Conservation (phyloP, 2,329 filamentous ascomycete species). For the Nothopassalora personata region DNA sequence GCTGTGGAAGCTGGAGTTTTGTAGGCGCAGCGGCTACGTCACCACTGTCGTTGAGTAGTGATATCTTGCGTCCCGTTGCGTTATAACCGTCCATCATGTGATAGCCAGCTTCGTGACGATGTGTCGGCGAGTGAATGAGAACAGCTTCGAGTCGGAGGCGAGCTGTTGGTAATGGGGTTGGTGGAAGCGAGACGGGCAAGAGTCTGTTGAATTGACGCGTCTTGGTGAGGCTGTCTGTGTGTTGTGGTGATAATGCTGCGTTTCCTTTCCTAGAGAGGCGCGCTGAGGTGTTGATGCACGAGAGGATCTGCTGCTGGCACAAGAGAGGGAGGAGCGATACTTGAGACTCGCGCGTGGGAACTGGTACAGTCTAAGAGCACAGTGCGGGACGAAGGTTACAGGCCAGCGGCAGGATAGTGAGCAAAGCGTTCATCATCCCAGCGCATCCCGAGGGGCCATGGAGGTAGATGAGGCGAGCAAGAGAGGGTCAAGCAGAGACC, state of each 20-base stretch:
- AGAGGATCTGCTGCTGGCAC: neutral
- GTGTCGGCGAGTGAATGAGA: slow-evolving; percentile 4
- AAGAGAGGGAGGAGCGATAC: neutral
- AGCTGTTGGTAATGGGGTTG: slow-evolving; percentile 1
- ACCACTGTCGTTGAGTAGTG: slow-evolving; percentile 46
- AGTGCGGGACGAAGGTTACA: slow-evolving; percentile 16
- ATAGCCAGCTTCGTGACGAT: slow-evolving; percentile 23
- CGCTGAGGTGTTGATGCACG: neutral
- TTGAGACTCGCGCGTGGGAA: neutral
- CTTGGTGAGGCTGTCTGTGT: neutral
- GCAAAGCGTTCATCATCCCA: slow-evolving; percentile 16
- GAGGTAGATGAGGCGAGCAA: slow-evolving; percentile 1
- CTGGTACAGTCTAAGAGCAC: neutral
- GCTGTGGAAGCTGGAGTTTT: slow-evolving; percentile 24
- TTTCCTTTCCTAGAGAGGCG: neutral
- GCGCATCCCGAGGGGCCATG: slow-evolving; percentile 13
- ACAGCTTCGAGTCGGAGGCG: slow-evolving; percentile 2
- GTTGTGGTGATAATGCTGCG: neutral
- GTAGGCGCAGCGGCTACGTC: slow-evolving; percentile 22
- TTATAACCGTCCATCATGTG: slow-evolving; percentile 49
- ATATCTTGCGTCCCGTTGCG: slow-evolving; percentile 44
- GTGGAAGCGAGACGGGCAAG: neutral
- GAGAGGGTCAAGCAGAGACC: slow-evolving; percentile 6
- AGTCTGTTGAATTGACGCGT: neutral
- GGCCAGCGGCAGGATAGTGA: slow-evolving; percentile 14